Percentiles rank a stretch among this genome's conserved stretches.
phyloP scores from a whole-genome alignment of 139 green algal genomes.

The Yamagishiella unicocca region DNA sequence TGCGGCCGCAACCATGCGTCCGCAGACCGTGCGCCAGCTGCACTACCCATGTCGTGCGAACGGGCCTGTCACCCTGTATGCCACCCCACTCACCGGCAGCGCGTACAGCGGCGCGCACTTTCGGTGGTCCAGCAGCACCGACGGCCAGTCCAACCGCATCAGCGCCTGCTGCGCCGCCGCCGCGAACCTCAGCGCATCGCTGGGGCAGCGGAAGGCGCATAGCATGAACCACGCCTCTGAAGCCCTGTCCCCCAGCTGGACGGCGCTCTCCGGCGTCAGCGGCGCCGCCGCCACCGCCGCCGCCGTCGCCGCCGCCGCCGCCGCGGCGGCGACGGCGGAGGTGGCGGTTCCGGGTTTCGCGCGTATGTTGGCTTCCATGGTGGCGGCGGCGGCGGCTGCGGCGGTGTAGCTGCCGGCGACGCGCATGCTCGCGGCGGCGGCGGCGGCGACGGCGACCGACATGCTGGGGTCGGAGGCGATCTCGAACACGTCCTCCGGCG shows the following conservation, averaged over 20 bases:
- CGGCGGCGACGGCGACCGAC: neutral
- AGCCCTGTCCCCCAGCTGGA: neutral
- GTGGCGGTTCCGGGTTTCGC: neutral
- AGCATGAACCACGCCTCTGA: slow-evolving; percentile 19
- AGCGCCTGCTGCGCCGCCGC: slow-evolving; percentile 11
- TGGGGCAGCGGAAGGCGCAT: slow-evolving; percentile 4
- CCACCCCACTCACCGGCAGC: neutral
- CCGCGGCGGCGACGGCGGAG: neutral
- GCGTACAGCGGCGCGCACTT: slow-evolving; percentile 20
- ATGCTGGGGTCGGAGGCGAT: neutral
- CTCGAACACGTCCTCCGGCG: neutral
- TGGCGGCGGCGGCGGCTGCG: neutral
- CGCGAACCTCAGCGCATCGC: slow-evolving; percentile 24
- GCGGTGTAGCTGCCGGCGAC: neutral
- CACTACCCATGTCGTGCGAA: no score
- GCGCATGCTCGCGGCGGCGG: neutral
- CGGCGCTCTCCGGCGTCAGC: neutral
- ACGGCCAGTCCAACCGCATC: slow-evolving; percentile 30
- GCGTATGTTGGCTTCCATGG: neutral
- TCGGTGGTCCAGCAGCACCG: neutral
- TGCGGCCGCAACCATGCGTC: no score
- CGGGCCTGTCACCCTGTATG: no score
- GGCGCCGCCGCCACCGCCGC: slow-evolving; percentile 3
- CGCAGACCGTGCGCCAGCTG: no score
- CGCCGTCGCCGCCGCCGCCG: neutral